These are phyloP conservation scores for Geoglossum cookeanum DNA, from an alignment of 2,329 filamentous ascomycete genomes.

Conservation along the genomic window DNA sequence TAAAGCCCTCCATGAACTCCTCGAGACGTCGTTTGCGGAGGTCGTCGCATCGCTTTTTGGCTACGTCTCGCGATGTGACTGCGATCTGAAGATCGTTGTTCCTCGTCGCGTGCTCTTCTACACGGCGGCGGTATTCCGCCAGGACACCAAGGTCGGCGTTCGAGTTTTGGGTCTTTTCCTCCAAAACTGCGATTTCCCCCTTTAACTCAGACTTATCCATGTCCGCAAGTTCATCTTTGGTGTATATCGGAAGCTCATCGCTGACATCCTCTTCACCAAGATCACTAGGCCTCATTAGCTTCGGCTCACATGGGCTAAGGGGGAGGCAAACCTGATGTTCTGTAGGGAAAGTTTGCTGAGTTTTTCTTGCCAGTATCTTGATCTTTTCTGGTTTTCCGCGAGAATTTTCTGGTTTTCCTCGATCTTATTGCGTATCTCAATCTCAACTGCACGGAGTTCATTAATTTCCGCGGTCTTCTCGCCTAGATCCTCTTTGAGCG, in stretches of 20 bases:
- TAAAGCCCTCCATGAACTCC: constrained; percentile 97
- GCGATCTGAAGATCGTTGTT: constrained; percentile 70
- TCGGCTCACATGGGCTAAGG: background rate
- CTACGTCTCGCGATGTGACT: constrained; percentile 58
- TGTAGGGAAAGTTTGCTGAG: constrained; percentile 66
- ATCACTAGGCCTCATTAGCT: constrained; percentile 2
- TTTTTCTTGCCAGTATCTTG: constrained; percentile 80
- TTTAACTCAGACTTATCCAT: constrained; percentile 45
- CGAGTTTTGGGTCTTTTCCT: constrained; percentile 64
- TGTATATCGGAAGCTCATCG: constrained; percentile 52
- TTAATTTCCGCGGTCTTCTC: constrained; percentile 74
- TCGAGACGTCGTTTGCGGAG: constrained; percentile 77
- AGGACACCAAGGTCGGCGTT: constrained; percentile 80
- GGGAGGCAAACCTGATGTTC: constrained; percentile 48
- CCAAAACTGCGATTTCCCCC: constrained; percentile 43
- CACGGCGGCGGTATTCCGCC: constrained; percentile 68
- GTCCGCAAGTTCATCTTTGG: constrained; percentile 45
- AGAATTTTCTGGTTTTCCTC: constrained; percentile 90
- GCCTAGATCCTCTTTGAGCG: constrained; percentile 70
- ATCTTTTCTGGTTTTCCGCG: constrained; percentile 65
- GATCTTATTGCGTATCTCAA: constrained; percentile 96
- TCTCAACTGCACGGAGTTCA: constrained; percentile 71
- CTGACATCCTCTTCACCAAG: constrained; percentile 9
- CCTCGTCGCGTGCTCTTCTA: constrained; percentile 62
- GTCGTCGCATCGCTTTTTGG: constrained; percentile 85